Base-by-base conservation (phyloP, 1,139 yeast species). In the Blastobotrys proliferans region DNA sequence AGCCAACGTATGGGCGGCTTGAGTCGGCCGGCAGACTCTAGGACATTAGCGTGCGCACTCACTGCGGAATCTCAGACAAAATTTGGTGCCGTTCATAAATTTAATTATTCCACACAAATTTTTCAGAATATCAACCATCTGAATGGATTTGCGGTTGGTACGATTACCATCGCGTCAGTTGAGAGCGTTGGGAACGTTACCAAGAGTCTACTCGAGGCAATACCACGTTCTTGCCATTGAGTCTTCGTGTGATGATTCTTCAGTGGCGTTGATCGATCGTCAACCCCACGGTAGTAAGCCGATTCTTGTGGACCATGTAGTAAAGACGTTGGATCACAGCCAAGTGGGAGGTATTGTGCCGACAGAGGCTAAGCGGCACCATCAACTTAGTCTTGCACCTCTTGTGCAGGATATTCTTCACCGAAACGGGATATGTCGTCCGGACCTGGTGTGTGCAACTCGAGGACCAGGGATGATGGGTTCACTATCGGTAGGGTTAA, bases 401-500 rank as follows among this genome's bases (percentile, higher is more conserved):
- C 56, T 77, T 17, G 75, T 78, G 0, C 48, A 61, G 20, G 54
- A 63, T 13, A 55, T 76, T 1, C 53, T 78, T 11, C 36, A 26
- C 0, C 50, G 58, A 14, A 54, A 68, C 39, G 56, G 58, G 1
- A 45, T 60, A 1, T 45, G 50, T 1, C 73, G 74, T 1, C 88
- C 94, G 0, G 95, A 86, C 58, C 59, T 92, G 35, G 73, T 92
- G 2, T 84, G 95, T 60, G 95, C 83, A 8, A 92, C 99, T 0
- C 68, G 95, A 53, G 99, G 99, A 0, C 99, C 99, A 0, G 99
- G 99, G 0, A 88, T 94, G 97, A 76, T 81, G 13, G 97, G 97
- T 0, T 83, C 95, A 0, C 67, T 92, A 17, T 75, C 87, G 13
- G 83, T 87, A 0, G 94, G 97, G 1, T 69, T 85, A 32, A 94